These are phyloP conservation scores for Populus davidiana DNA, from an alignment of 345 rosid species.

Conservation along the genomic window DNA sequence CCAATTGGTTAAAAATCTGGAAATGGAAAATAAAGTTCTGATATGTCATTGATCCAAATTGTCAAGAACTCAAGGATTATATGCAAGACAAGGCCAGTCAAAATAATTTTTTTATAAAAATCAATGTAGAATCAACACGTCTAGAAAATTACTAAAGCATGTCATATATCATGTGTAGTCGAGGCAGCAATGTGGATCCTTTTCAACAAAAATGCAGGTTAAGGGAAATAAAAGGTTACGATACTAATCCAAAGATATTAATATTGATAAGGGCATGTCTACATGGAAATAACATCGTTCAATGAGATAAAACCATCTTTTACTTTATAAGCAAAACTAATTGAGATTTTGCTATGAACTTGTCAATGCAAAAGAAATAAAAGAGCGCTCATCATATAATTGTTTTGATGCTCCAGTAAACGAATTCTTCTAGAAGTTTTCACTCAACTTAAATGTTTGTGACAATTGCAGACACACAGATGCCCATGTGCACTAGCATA, in stretches of 20 bases:
- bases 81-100: neutral
- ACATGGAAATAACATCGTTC: neutral
- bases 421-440: neutral
- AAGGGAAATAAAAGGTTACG: neutral
- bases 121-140: neutral
- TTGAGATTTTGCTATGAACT: neutral
- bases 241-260: neutral
- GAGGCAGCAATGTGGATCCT: neutral
- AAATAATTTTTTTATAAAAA: neutral
- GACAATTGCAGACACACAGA: neutral
- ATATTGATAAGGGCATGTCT: neutral
- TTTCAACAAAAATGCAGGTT: neutral
- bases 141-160: neutral
- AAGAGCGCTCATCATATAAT: no score
- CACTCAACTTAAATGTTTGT: neutral
- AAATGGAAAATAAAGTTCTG: neutral
- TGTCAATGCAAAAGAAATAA: neutral
- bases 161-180: neutral
- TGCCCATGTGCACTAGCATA: neutral
- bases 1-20: neutral
- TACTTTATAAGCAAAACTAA: neutral
- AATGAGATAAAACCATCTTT: neutral
- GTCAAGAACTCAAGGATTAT: neutral
- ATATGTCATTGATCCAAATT: neutral
- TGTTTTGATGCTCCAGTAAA: neutral